Percentiles rank a stretch among this genome's conserved stretches.
These are phyloP conservation scores for Chalciporus piperatoides DNA, from an alignment of 1,284 basidiomycete species.

Conservation along the genomic window DNA sequence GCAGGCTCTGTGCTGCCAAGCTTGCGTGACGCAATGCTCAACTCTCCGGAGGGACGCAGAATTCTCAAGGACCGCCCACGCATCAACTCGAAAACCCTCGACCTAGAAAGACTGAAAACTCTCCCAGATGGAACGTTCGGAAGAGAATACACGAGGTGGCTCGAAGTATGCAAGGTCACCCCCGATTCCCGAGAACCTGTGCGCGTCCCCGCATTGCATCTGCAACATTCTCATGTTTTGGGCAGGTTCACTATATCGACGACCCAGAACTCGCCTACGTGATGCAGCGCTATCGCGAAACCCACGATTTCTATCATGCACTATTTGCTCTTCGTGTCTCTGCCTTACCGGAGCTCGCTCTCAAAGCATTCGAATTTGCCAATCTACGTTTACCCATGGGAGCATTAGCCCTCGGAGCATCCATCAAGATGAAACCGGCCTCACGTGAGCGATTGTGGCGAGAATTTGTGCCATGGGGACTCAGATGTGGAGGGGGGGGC, in stretches of 20 bases:
- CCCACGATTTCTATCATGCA: constrained; percentile 95
- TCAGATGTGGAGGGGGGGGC: constrained; percentile 73
- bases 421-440: constrained; percentile 48
- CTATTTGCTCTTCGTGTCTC: constrained; percentile 86
- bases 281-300: constrained; percentile 97
- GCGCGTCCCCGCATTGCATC: constrained; percentile 29
- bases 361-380: constrained; percentile 94
- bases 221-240: constrained; percentile 7
- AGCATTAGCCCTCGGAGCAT: constrained; percentile 54
- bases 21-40: constrained; percentile 78
- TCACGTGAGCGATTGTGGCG: constrained; percentile 59
- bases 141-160: constrained; percentile 86
- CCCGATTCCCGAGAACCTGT: constrained; percentile 94
- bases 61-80: constrained; percentile 84
- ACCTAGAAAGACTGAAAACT: constrained; percentile 63
- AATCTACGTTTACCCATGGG: constrained; percentile 93
- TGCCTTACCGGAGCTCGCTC: constrained; percentile 89
- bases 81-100: constrained; percentile 75
- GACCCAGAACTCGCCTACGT: constrained; percentile 94
- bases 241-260: constrained; percentile 88
- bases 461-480: constrained; percentile 90
- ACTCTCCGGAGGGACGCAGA: constrained; percentile 74
- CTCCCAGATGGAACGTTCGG: constrained; percentile 85
- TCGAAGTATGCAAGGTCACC: constrained; percentile 86
- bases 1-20: constrained; percentile 78